Evolutionary conservation across 805 yeast genomes (phyloP).

Genomic region (Torulaspora microellipsoides): DNA sequence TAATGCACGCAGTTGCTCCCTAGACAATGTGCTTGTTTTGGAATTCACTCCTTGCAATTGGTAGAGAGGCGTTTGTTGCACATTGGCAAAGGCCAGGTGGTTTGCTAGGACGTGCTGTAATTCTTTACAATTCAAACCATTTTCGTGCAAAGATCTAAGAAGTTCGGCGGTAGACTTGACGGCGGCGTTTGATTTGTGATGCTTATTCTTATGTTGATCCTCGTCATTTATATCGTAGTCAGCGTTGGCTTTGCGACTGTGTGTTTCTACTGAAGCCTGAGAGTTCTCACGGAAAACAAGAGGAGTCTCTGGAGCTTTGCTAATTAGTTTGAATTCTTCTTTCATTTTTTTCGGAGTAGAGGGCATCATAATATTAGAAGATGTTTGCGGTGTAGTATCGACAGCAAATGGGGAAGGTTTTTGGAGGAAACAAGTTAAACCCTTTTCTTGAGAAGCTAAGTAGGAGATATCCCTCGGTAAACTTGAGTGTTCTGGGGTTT

Average conservation of each 20-base stretch:
- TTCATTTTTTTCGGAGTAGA: slow-evolving; percentile 7
- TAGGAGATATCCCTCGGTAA: too few species aligned
- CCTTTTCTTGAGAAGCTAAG: too few species aligned
- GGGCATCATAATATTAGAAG: slow-evolving; percentile 1
- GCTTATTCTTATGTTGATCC: slow-evolving; percentile 10
- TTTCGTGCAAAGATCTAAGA: slow-evolving; percentile 12
- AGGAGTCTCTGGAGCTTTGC: slow-evolving; percentile 3
- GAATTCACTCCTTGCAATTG: slow-evolving; percentile 59
- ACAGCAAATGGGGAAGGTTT: background rate
- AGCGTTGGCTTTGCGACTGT: slow-evolving; percentile 37
- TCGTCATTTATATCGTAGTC: slow-evolving; percentile 16
- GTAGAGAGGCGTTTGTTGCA: slow-evolving; percentile 82
- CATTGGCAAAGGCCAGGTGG: slow-evolving; percentile 84
- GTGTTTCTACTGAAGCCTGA: background rate
- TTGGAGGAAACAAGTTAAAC: too few species aligned
- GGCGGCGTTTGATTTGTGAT: slow-evolving; percentile 2
- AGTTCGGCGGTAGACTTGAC: slow-evolving; percentile 2
- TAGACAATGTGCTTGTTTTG: slow-evolving; percentile 44
- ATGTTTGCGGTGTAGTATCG: slow-evolving; percentile 1
- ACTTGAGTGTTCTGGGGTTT: too few species aligned
- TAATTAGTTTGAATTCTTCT: background rate
- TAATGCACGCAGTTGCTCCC: slow-evolving; percentile 43
- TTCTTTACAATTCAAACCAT: slow-evolving; percentile 43
- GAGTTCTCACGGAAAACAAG: too few species aligned
- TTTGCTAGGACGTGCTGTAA: slow-evolving; percentile 67